Percentiles rank a stretch among this genome's conserved stretches.
Conservation (phyloP, 805 yeast species). For the Scheffersomyces ergatensis region DNA sequence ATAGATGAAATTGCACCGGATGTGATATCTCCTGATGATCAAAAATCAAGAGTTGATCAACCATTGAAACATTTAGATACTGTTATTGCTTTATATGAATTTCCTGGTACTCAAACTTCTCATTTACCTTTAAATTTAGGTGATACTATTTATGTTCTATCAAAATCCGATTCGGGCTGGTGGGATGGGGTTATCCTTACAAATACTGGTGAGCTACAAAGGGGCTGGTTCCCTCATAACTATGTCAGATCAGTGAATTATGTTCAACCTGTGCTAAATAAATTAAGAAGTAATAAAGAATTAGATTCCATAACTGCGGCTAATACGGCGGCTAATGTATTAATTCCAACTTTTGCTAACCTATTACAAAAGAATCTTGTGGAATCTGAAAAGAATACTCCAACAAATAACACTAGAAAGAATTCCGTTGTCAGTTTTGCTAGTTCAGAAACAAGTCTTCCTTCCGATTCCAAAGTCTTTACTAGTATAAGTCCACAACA, state of each 20-base stretch:
- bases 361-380: conserved; percentile 32
- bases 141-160: conserved; percentile 68
- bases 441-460: conserved; percentile 35
- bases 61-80: conserved; percentile 48
- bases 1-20: conserved; percentile 42
- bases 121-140: conserved; percentile 58
- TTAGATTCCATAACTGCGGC: conserved; percentile 44
- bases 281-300: conserved; percentile 37
- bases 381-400: conserved; percentile 30
- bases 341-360: conserved; percentile 40
- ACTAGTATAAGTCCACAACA: conserved; percentile 1
- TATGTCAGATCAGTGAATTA: conserved; percentile 50
- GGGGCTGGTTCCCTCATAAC: conserved; percentile 87
- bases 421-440: conserved; percentile 52
- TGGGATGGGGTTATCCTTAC: conserved; percentile 71
- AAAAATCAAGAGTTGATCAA: conserved; percentile 14
- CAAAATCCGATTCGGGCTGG: conserved; percentile 70
- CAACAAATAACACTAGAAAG: conserved; percentile 39
- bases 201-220: conserved; percentile 36
- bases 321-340: conserved; percentile 44
- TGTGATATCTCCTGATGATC: conserved; percentile 28
- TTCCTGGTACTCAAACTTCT: conserved; percentile 49
- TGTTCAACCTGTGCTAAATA: conserved; percentile 38
- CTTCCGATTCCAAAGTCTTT: conserved; percentile 17
- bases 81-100: conserved; percentile 57